A percentile compares a stretch with the other conserved stretches of the same genome.
phyloP scores from a whole-genome alignment of 257 asterid species.

The Nicotiana obtusifolia region DNA sequence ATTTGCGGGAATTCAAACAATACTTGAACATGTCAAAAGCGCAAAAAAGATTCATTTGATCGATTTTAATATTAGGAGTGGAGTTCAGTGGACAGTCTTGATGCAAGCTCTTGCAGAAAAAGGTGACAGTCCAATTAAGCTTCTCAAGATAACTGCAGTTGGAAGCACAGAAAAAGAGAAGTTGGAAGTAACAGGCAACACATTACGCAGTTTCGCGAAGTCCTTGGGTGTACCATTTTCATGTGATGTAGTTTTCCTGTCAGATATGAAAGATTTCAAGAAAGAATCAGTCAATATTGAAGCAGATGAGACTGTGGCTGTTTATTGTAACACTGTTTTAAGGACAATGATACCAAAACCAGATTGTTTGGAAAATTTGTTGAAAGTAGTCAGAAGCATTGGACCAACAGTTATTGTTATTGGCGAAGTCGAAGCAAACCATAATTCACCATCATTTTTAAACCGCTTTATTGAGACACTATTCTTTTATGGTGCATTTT shows the following conservation, averaged over 20 bases:
- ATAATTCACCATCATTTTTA: conserved; percentile 53
- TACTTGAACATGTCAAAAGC: conserved; percentile 33
- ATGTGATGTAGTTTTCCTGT: conserved; percentile 29
- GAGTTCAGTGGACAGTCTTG: conserved; percentile 54
- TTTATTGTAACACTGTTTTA: conserved; percentile 33
- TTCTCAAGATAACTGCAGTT: conserved; percentile 48
- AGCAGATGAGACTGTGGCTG: conserved; percentile 40
- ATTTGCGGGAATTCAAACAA: conserved; percentile 50
- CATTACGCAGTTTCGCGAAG: conserved; percentile 40
- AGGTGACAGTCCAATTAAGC: conserved; percentile 13
- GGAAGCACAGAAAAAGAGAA: conserved; percentile 25
- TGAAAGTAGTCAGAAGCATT: conserved; percentile 33
- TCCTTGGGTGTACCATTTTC: conserved; percentile 43
- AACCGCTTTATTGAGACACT: conserved; percentile 56
- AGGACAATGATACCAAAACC: conserved; percentile 52
- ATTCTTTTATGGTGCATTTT: conserved; percentile 39
- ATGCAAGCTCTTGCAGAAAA: conserved; percentile 53
- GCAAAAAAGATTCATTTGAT: conserved; percentile 45
- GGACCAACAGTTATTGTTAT: conserved; percentile 52
- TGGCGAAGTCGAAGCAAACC: conserved; percentile 60
- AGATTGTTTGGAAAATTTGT: conserved; percentile 29
- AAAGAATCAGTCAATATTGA: conserved; percentile 26
- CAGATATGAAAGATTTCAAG: conserved; percentile 37
- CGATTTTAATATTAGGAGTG: conserved; percentile 66
- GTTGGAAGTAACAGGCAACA: conserved; percentile 39